These are phyloP conservation scores for Sporothrix phasma DNA, from an alignment of 2,329 filamentous ascomycete species.

Conservation along the genomic window DNA sequence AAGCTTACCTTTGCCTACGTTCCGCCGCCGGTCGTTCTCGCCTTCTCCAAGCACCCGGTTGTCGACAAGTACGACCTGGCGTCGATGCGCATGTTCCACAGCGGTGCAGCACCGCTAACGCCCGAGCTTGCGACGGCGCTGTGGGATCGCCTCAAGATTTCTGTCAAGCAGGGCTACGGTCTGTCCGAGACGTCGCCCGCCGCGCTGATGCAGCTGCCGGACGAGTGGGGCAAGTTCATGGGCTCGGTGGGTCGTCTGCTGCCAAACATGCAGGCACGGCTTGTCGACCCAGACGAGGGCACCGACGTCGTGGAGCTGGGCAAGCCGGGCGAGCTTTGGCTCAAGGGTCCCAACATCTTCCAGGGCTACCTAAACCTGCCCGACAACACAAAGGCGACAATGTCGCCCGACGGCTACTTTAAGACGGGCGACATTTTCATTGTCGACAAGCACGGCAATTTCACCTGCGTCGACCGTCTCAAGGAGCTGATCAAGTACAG, in stretches of 20 bases:
- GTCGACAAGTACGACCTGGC: constrained; percentile 75
- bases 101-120: constrained; percentile 76
- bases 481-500: constrained; percentile 58
- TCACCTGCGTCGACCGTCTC: constrained; percentile 81
- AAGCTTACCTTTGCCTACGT: constrained; percentile 70
- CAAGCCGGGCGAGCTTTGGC: constrained; percentile 59
- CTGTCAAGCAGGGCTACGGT: constrained; percentile 88
- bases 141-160: constrained; percentile 62
- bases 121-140: constrained; percentile 68
- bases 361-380: constrained; percentile 68
- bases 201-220: constrained; percentile 62
- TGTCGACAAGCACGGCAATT: constrained; percentile 66
- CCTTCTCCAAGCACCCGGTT: constrained; percentile 67
- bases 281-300: constrained; percentile 54
- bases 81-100: constrained; percentile 73
- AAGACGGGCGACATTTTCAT: constrained; percentile 82
- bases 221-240: constrained; percentile 65
- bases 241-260: constrained; percentile 70
- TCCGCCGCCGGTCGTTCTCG: constrained; percentile 73
- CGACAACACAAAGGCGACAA: constrained; percentile 58
- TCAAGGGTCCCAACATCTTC: constrained; percentile 73
- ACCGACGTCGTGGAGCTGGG: constrained; percentile 44
- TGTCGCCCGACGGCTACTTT: constrained; percentile 74
- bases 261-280: constrained; percentile 71
- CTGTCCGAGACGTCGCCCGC: constrained; percentile 78